Evolutionary conservation across 2,329 filamentous ascomycete species (phyloP).

Genomic region (Fusarium coffeatum): DNA sequence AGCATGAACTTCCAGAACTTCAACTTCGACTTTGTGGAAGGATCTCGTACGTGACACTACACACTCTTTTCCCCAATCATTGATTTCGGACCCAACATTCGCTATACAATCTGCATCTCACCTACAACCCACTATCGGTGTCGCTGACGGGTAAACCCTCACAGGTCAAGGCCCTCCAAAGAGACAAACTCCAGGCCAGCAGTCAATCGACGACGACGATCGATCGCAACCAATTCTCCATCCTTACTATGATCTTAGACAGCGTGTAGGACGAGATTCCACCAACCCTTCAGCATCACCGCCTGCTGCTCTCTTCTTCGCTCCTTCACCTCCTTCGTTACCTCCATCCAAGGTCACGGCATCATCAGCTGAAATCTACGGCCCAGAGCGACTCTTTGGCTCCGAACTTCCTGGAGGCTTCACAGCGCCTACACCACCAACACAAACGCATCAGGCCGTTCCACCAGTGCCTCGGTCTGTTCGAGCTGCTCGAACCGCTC

Average conservation of each 20-base stretch:
- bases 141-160: conserved; percentile 32
- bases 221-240: conserved; percentile 43
- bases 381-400: conserved; percentile 55
- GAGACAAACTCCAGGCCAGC: conserved; percentile 33
- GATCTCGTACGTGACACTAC: conserved; percentile 50
- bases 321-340: conserved; percentile 55
- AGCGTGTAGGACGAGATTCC: conserved; percentile 36
- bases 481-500: background rate
- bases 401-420: conserved; percentile 45
- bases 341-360: conserved; percentile 40
- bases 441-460: conserved; percentile 25
- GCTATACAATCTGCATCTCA: conserved; percentile 10
- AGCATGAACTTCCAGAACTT: conserved; percentile 55
- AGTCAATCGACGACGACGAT: conserved; percentile 43
- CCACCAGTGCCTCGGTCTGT: conserved; percentile 12
- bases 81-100: background rate
- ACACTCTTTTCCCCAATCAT: conserved; percentile 11
- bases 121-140: conserved; percentile 30
- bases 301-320: conserved; percentile 49
- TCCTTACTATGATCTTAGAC: conserved; percentile 44
- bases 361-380: conserved; percentile 58
- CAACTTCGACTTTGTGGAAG: conserved; percentile 54
- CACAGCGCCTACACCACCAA: conserved; percentile 35
- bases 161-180: conserved; percentile 44
- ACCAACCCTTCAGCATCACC: conserved; percentile 48